phyloP scores from a whole-genome alignment of 768 basidiomycete genomes.

The Pleurotus sapidus region DNA sequence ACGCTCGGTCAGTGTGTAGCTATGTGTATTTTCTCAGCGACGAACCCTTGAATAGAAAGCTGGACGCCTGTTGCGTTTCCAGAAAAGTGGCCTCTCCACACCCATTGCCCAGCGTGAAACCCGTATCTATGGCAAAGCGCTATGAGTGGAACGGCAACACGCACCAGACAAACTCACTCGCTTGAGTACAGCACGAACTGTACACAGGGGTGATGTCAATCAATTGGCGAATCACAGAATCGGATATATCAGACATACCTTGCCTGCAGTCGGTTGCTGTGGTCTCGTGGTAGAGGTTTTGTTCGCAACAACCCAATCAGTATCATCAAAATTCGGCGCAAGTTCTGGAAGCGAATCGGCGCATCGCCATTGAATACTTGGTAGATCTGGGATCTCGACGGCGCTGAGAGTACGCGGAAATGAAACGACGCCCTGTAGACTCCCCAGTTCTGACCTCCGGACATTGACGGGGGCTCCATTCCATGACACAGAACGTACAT shows the following conservation, averaged over 20 bases:
- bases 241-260: slow-evolving; percentile 33
- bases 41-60: slow-evolving; percentile 37
- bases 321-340: slow-evolving; percentile 47
- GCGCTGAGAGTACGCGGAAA: slow-evolving; percentile 27
- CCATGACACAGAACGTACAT: slow-evolving; percentile 49
- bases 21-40: neutral
- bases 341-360: slow-evolving; percentile 64
- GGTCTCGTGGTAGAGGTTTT: slow-evolving; percentile 58
- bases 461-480: slow-evolving; percentile 45
- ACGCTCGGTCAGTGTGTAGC: neutral
- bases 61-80: slow-evolving; percentile 37
- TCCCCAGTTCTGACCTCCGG: slow-evolving; percentile 23
- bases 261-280: slow-evolving; percentile 52
- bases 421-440: slow-evolving; percentile 31
- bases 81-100: slow-evolving; percentile 44
- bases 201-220: neutral
- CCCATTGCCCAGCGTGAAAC: slow-evolving; percentile 34
- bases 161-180: slow-evolving; percentile 19
- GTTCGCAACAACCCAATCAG: slow-evolving; percentile 53
- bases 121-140: slow-evolving; percentile 19
- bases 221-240: neutral
- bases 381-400: slow-evolving; percentile 37
- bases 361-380: slow-evolving; percentile 49
- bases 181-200: slow-evolving; percentile 28
- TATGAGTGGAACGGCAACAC: neutral